phyloP scores from a whole-genome alignment of 306 rosid genomes.

The Quercus mongolica region DNA sequence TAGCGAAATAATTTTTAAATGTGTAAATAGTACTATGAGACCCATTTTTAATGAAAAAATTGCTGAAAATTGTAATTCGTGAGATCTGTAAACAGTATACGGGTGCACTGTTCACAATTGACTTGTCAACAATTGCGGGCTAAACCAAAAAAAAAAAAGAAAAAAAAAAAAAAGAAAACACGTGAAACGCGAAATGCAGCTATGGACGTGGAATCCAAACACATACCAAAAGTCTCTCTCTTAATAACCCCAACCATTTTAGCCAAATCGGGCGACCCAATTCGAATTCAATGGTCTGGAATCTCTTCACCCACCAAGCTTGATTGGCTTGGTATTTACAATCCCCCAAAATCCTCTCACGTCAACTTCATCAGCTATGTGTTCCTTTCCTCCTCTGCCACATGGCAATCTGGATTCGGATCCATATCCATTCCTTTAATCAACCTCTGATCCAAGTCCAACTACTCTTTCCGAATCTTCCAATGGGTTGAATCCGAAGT shows the following conservation, averaged over 20 bases:
- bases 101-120: too few species aligned
- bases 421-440: slow-evolving; percentile 49
- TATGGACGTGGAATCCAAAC: too few species aligned
- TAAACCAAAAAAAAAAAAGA: too few species aligned
- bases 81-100: too few species aligned
- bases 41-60: too few species aligned
- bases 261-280: slow-evolving; percentile 49
- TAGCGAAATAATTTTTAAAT: too few species aligned
- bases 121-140: too few species aligned
- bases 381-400: slow-evolving; percentile 56
- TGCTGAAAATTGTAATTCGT: too few species aligned
- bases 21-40: too few species aligned
- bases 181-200: too few species aligned
- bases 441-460: slow-evolving; percentile 57
- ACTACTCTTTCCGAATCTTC: slow-evolving; percentile 75
- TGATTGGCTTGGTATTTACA: slow-evolving; percentile 82
- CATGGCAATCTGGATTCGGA: slow-evolving; percentile 67
- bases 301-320: slow-evolving; percentile 62
- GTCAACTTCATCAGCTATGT: slow-evolving; percentile 66
- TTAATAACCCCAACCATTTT: slow-evolving; percentile 42
- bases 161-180: too few species aligned
- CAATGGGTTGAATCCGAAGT: slow-evolving; percentile 65
- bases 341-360: slow-evolving; percentile 57
- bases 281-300: slow-evolving; percentile 56
- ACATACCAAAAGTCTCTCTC: slow-evolving; percentile 32